A percentile compares a stretch with the other conserved stretches of the same genome.
These are phyloP conservation scores for Epichloe brachyelytri DNA, from an alignment of 2,329 filamentous ascomycete genomes.

Conservation along the genomic window DNA sequence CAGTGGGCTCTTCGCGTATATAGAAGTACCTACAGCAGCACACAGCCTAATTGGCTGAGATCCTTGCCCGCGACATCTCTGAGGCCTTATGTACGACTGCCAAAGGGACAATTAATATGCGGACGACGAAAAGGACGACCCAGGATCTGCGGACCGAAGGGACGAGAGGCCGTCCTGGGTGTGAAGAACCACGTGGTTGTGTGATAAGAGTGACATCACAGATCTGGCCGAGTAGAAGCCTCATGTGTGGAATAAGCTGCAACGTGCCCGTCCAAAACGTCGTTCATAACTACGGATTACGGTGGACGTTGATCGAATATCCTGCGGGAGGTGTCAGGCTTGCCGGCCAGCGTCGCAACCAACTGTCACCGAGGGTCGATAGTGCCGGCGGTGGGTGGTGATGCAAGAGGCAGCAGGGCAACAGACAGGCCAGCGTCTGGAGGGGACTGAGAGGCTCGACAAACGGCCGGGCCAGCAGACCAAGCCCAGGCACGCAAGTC, in stretches of 20 bases:
- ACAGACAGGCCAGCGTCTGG: not conserved
- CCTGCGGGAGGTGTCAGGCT: no score
- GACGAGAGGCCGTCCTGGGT: not conserved
- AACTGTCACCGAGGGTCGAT: not conserved
- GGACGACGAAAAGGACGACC: no score
- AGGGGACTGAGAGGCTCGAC: not conserved
- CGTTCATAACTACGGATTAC: no score
- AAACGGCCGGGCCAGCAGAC: not conserved
- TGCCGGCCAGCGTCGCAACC: not conserved
- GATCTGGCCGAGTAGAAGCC: constrained; percentile 1
- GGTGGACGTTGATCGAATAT: no score
- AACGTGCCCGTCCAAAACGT: no score
- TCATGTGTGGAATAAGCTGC: not conserved
- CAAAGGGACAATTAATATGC: no score
- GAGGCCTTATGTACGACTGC: no score
- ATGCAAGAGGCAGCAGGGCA: not conserved
- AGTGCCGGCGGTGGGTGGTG: not conserved
- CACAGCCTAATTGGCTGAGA: no score
- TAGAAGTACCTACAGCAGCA: no score
- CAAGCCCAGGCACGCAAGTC: not conserved
- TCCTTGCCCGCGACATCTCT: no score
- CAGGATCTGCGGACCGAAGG: not conserved
- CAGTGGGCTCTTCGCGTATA: no score
- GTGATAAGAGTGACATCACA: not conserved
- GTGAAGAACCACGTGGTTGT: not conserved